These are phyloP conservation scores for Panaeolus papilionaceus DNA, from an alignment of 768 basidiomycete genomes.

Conservation along the genomic window DNA sequence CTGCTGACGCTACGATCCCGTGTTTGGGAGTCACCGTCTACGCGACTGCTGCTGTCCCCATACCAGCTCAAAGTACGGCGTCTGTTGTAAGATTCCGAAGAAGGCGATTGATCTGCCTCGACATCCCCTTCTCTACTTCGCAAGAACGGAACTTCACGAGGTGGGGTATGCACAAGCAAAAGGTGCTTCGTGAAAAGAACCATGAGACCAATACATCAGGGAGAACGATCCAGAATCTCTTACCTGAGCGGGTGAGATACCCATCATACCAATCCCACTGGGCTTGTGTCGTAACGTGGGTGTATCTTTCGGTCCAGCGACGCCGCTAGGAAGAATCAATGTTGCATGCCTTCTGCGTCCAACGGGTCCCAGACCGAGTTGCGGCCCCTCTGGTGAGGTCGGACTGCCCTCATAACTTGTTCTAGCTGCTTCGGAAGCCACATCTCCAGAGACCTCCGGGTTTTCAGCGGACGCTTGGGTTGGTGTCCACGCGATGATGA, in stretches of 20 bases:
- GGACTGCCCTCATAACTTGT: conserved; percentile 18
- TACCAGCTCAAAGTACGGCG: conserved; percentile 50
- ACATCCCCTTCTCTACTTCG: conserved; percentile 33
- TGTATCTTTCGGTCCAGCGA: conserved; percentile 38
- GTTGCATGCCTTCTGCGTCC: conserved; percentile 49
- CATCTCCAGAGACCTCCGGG: conserved; percentile 26
- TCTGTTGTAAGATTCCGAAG: conserved; percentile 38
- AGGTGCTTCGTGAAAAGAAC: conserved; percentile 50
- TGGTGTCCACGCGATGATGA: conserved; percentile 80
- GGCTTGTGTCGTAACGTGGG: conserved; percentile 57
- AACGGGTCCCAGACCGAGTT: conserved; percentile 38
- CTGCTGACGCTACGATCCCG: conserved; percentile 32
- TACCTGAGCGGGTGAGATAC: conserved; percentile 79
- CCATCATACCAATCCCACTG: conserved; percentile 67
- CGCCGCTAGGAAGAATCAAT: conserved; percentile 55
- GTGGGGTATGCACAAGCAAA: conserved; percentile 70
- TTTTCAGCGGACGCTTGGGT: conserved; percentile 28
- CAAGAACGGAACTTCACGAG: conserved; percentile 48
- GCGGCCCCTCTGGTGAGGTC: conserved; percentile 28
- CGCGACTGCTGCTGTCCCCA: conserved; percentile 41
- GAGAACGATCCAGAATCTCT: conserved; percentile 19
- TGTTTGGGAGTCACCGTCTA: conserved; percentile 28
- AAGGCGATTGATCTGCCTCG: conserved; percentile 41
- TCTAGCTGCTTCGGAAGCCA: conserved; percentile 19
- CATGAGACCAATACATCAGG: neutral